A percentile compares a stretch with the other conserved stretches of the same genome.
phyloP scores from a whole-genome alignment of 805 yeast genomes.

The Candida chilensis region DNA sequence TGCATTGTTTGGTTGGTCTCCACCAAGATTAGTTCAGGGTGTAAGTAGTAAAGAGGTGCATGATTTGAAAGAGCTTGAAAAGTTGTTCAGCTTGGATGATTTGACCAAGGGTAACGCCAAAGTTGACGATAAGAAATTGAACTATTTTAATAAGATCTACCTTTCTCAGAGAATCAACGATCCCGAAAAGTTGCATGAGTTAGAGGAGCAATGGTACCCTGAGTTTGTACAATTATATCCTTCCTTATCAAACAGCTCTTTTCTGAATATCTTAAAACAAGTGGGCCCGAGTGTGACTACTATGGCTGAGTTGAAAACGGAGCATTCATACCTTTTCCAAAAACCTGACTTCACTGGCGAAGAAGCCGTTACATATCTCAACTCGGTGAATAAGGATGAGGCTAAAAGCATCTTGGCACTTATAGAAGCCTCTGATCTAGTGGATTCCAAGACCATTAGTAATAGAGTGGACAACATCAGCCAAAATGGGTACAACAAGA shows the following conservation, averaged over 20 bases:
- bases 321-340: constrained; percentile 40
- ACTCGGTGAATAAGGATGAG: constrained; percentile 5
- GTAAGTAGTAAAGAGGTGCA: constrained; percentile 43
- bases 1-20: constrained; percentile 94
- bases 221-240: constrained; percentile 7
- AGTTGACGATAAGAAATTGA: constrained; percentile 71
- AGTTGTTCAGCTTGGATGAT: constrained; percentile 54
- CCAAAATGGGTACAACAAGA: constrained; percentile 16
- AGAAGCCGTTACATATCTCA: constrained; percentile 18
- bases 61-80: constrained; percentile 39
- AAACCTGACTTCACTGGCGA: constrained; percentile 14
- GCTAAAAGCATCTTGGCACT: constrained; percentile 7
- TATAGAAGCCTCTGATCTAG: constrained; percentile 1
- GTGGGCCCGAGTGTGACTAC: constrained; percentile 43
- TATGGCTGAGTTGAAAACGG: constrained; percentile 38
- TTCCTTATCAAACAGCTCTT: constrained; percentile 5
- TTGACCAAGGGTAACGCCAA: constrained; percentile 92
- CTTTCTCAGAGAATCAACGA: constrained; percentile 33
- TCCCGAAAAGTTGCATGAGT: constrained; percentile 18
- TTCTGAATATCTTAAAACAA: constrained; percentile 16
- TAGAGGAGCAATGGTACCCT: constrained; percentile 21
- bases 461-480: too few relatives aligned
- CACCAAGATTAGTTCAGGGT: constrained; percentile 45
- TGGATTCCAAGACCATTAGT: constrained; percentile 2
- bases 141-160: constrained; percentile 70